Base-by-base conservation (phyloP, 345 rosid genomes). In the Sisymbrium irio region DNA sequence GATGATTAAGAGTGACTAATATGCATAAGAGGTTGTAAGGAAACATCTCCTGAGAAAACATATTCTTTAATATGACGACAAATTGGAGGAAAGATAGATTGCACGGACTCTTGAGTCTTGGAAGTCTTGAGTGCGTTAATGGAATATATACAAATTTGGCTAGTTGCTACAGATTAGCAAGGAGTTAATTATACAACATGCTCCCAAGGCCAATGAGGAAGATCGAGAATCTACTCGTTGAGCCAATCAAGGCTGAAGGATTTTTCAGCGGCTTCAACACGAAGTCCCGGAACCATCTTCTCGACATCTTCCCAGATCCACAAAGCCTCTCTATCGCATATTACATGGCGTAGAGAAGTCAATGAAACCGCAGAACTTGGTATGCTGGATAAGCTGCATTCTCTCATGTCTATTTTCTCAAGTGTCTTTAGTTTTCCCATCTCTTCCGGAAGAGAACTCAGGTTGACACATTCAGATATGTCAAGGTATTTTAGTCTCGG, bases 401-500 rank as follows among this genome's bases (percentile, higher is more conserved):
- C 96, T 75, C 98, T 87, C 99, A 89, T 90, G 88, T 95, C 97
- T 2, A 95, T 85, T 87, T 92, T 90, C 80, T 90, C 96, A 64
- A 95, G 77, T 41, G 79, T 82, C 7, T 18, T 49, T 20, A 92
- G 68, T 17, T 73, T 80, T 61, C 91, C 91, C 0, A 92, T 83
- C 54, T 81, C 73, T 15, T 84, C 83, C 0, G 98, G 99, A 74
- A 95, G 85, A 68, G 50, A 46, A 18, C 53, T 71, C 66, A 95
- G 59, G 59, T 77, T 83, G 36, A 87, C 79, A 69, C 99, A 95
- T 11, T 90, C 89, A 35, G 97, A 89, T 30, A 95, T 81, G 69
- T 95, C 96, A 1, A 95, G 71, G 76, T 87, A 92, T 71, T 87
- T 82, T 69, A 95, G 78, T 33, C 68, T 17, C 1, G 63, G 67